Evolutionary conservation across 2,329 filamentous ascomycete species (phyloP).

Genomic region (Alternaria incomplexa): DNA sequence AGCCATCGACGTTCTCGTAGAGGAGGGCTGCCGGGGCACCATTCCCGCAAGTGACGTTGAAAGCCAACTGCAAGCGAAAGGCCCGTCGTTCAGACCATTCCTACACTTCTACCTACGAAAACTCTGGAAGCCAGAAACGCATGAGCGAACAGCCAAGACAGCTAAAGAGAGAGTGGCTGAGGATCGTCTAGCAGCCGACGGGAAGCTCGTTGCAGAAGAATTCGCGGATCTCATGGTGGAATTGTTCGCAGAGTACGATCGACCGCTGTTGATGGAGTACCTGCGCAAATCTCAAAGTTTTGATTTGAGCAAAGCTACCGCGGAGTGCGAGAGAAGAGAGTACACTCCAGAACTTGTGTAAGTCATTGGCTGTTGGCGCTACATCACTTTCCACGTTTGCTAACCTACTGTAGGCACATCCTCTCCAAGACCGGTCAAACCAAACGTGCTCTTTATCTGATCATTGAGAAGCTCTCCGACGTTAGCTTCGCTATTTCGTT

Average conservation of each 20-base stretch:
- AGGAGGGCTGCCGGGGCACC: conserved; percentile 88
- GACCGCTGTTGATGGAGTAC: conserved; percentile 82
- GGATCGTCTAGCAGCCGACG: conserved; percentile 60
- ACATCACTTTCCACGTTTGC: neutral
- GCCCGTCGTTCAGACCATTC: conserved; percentile 67
- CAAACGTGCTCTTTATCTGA: conserved; percentile 87
- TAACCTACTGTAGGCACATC: conserved; percentile 64
- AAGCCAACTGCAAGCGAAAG: conserved; percentile 68
- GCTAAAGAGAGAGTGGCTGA: conserved; percentile 48
- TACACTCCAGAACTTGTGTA: conserved; percentile 90
- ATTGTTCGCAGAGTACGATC: conserved; percentile 85
- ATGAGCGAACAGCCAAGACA: conserved; percentile 49
- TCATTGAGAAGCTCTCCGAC: conserved; percentile 90
- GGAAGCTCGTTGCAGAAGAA: conserved; percentile 75
- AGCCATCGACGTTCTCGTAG: conserved; percentile 83
- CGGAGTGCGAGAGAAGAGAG: conserved; percentile 78
- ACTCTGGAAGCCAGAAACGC: conserved; percentile 79
- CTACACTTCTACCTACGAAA: conserved; percentile 90
- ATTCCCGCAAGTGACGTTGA: conserved; percentile 81
- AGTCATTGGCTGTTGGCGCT: conserved; percentile 15
- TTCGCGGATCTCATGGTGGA: conserved; percentile 87
- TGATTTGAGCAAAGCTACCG: conserved; percentile 78
- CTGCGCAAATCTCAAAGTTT: conserved; percentile 85
- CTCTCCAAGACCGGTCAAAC: conserved; percentile 95
- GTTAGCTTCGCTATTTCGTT: conserved; percentile 93